These are phyloP conservation scores for Solanum chaucha DNA, from an alignment of 257 asterid species.

Conservation along the genomic window DNA sequence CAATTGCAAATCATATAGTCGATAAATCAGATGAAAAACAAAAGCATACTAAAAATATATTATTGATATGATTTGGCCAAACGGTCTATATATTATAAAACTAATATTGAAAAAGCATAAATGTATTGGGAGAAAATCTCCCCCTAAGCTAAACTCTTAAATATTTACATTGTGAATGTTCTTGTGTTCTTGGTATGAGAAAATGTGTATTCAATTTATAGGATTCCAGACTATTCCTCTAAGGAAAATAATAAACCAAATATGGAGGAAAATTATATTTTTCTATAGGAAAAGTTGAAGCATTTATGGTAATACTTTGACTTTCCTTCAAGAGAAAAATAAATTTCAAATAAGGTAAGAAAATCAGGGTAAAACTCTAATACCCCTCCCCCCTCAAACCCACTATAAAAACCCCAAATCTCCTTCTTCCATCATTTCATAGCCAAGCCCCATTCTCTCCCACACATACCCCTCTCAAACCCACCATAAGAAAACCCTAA, in stretches of 20 bases:
- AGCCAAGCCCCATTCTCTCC: neutral
- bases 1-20: neutral
- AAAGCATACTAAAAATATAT: neutral
- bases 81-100: neutral
- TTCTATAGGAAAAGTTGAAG: neutral
- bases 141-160: neutral
- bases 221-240: too few relatives aligned
- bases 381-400: neutral
- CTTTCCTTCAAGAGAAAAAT: neutral
- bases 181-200: neutral
- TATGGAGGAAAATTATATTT: neutral
- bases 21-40: too few relatives aligned
- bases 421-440: neutral
- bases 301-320: neutral
- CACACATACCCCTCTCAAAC: neutral
- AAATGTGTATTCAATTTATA: neutral
- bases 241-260: neutral
- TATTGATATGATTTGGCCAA: neutral
- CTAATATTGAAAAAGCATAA: neutral
- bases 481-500: neutral
- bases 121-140: neutral
- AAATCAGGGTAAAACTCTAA: neutral
- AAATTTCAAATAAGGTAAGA: neutral
- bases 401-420: too few relatives aligned
- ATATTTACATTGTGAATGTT: neutral